Conservation (phyloP, 495 filamentous ascomycete species). For the Hyaloscypha finlandica region DNA sequence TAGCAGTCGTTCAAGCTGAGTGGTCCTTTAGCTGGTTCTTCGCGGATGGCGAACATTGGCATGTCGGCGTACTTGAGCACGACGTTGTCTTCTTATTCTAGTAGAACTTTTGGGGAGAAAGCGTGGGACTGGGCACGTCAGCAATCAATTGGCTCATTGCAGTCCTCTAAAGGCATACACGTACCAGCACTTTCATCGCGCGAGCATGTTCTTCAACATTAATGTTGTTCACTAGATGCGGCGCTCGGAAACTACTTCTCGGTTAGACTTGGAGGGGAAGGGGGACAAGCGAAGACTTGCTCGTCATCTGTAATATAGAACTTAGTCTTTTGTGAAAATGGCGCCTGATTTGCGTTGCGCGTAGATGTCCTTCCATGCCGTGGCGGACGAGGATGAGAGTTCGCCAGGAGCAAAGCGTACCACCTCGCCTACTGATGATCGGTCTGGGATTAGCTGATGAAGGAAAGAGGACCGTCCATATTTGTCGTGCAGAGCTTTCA, state of each 20-base stretch:
- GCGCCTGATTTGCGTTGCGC: background rate
- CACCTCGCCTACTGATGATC: slow-evolving; percentile 51
- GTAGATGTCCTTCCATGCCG: slow-evolving; percentile 14
- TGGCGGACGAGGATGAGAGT: slow-evolving; percentile 10
- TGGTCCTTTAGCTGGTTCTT: slow-evolving; percentile 13
- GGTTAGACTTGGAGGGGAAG: no score
- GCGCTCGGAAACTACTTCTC: background rate
- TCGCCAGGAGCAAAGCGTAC: slow-evolving; percentile 5
- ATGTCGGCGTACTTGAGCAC: slow-evolving; percentile 48
- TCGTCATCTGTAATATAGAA: slow-evolving; percentile 7
- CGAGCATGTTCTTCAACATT: slow-evolving; percentile 34
- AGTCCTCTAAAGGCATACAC: background rate
- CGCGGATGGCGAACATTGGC: slow-evolving; percentile 39
- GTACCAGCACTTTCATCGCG: slow-evolving; percentile 45
- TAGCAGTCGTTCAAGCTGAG: slow-evolving; percentile 52
- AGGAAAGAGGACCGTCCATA: slow-evolving; percentile 54
- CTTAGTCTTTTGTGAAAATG: background rate
- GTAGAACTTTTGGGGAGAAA: slow-evolving; percentile 52
- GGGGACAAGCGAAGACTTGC: background rate
- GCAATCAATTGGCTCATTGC: no score
- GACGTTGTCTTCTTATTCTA: slow-evolving; percentile 46
- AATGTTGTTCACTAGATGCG: background rate
- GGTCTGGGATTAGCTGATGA: slow-evolving; percentile 50
- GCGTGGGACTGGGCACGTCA: slow-evolving; percentile 40
- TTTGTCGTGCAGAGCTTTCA: slow-evolving; percentile 39